Evolutionary conservation across 2,329 filamentous ascomycete genomes (phyloP), one percentile per base, ranked within the genome.

Genomic region (Chrysoporthe puriensis): DNA sequence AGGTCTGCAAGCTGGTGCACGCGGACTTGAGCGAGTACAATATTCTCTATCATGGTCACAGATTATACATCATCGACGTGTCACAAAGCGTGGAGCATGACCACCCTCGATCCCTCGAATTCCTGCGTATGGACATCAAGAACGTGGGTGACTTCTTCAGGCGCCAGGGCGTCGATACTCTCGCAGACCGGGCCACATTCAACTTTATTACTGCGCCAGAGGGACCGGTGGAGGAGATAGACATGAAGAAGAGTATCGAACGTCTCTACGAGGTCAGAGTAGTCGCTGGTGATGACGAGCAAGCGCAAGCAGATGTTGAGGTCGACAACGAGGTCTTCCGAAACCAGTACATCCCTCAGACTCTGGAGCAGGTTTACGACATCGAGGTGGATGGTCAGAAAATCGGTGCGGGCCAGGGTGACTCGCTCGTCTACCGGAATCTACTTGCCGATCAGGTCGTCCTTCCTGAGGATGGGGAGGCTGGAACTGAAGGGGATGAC

Each of bases 1-100:
- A 97, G 77, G 89, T 91, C 52, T 99, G 96, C 80, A 88, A 87
- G 64, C 88, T 99, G 8, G 95, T 99, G 0, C 96, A 99, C 77
- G 96, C 94, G 62, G 96, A 99, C 87, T 78, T 99, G 77, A 97
- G 93, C 83, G 96, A 99, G 85, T 99, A 99, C 87, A 99, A 99
- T 76, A 88, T 98, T 63, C 86, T 99, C 26, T 99, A 96, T 82
- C 86, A 97, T 82, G 86, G 93, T 66, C 84, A 88, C 68, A 88
- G 88, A 73, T 87, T 97, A 0, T 97, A 93, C 83, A 91, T 99
- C 75, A 99, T 99, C 78, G 96, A 99, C 79, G 96, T 99, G 56
- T 97, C 93, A 66, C 96, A 99, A 81, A 96, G 92, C 76, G 96
- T 99, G 26, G 96, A 98, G 82, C 94, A 96, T 73, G 95, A 98